Base-by-base conservation (phyloP, 495 filamentous ascomycete species). In the Aspergillus ostianus region DNA sequence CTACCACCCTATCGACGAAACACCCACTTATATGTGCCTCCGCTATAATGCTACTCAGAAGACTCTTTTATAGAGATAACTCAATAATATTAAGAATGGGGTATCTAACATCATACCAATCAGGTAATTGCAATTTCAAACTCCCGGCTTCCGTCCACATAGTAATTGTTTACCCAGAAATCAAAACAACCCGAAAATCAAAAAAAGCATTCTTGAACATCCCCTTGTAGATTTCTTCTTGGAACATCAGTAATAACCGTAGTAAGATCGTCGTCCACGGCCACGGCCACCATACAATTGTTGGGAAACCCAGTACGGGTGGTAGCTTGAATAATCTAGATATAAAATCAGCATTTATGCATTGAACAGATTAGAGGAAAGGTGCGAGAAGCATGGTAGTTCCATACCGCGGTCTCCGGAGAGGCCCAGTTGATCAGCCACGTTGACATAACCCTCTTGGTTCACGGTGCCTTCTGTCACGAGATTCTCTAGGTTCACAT, bases 401-500 rank as follows among this genome's bases (percentile, higher is more conserved):
- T 53, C 61, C 74, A 54, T 77, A 86, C 82, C 84, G 69, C 86
- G 75, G 61, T 66, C 41, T 4, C 75, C 64, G 51, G 82, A 85
- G 55, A 90, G 74, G 2, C 87, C 87, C 36, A 90, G 71, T 62
- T 88, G 79, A 3, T 69, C 66, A 4, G 83, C 87, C 17, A 90
- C 81, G 66, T 90, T 90, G 26, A 88, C 68, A 64, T 90, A 90
- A 7, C 87, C 87, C 18, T 88, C 87, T 12, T 57, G 62, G 41
- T 73, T 79, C n/a, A 68, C 15, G 41, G 60, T 59, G 15, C 77
- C 80, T 0, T 53, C 68, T 13, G 68, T 74, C 60, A 74, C 74
- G 51, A 85, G 58, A 19, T 66, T 55, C 57, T 73, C 67, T 64
- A 77, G 69, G 65, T 80, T 77, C 32, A 82, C 58, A 58, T 75